Base-by-base conservation (phyloP, 2,329 filamentous ascomycete genomes). In the Penicillium sp. region DNA sequence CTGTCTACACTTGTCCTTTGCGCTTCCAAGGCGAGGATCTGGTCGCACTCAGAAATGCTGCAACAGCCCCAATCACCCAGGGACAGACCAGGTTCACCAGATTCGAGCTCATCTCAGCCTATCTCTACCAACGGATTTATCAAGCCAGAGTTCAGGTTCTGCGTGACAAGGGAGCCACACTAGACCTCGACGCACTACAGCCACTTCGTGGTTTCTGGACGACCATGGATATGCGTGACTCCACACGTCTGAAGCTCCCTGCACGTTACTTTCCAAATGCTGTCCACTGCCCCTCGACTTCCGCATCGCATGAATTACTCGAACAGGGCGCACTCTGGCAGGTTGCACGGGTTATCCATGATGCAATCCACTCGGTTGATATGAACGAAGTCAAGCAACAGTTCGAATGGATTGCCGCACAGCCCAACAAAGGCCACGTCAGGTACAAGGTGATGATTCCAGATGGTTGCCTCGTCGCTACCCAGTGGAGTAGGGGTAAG, bases 91-190 rank as follows among this genome's bases (percentile, higher is more conserved):
- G 4, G 2, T 31, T 45, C 28, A 39, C 41, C 17, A 45, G 34
- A 3, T 49, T 49, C 28, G 47, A 45, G 47, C n/a, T 43, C n/a
- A 8, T 49, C 13, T 39, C 47, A 2, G 47, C 47, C 24, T 49
- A 28, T 19, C 34, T 49, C 3, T 39, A 32, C 10, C 41, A 49
- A 17, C n/a, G 28, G 0, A 44, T 49, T 4, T 49, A 49, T 3
- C 33, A 49, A 19, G 47, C 28, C 12, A 28, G 28, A n/a, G 9
- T 49, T 6, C 10, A 39, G 8, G 5, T 24, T 15, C 6, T 45
- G 1, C 17, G 17, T 19, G 9, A 12, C 2, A 22, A 13, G 9
- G 26, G 34, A 4, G 1, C 28, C 3, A 13, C 21, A 19, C 26
- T 42, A 24, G 10, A 40, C 13, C 12, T 9, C 6, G 28, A 39